Conservation (phyloP, 1,139 yeast genomes). For the Nakaseomyces nivariensis region DNA sequence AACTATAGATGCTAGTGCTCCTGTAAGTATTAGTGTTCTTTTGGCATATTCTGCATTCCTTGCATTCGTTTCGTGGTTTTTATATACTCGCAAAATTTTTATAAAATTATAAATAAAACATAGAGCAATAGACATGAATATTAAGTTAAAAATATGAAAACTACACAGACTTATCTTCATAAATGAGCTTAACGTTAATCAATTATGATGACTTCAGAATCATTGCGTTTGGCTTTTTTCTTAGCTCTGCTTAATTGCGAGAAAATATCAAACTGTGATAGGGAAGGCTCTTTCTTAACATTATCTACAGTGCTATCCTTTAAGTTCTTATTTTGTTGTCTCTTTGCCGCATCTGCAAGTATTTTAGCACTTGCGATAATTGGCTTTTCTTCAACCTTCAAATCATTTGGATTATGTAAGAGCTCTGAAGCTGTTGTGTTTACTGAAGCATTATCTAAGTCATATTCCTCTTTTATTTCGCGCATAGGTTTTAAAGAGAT, state of each 20-base stretch:
- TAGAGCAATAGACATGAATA: neutral
- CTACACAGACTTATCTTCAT: no score
- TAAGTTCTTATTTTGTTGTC: neutral
- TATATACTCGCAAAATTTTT: slow-evolving; percentile 26
- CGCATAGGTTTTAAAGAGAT: neutral
- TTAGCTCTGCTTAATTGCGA: slow-evolving; percentile 25
- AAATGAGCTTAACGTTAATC: slow-evolving; percentile 9
- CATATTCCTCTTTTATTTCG: slow-evolving; percentile 3
- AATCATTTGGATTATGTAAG: slow-evolving; percentile 24
- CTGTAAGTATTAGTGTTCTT: slow-evolving; percentile 33
- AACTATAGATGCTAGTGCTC: slow-evolving; percentile 46
- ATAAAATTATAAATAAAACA: slow-evolving; percentile 23
- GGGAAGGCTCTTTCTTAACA: slow-evolving; percentile 18
- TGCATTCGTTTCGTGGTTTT: slow-evolving; percentile 20
- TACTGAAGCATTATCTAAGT: slow-evolving; percentile 9
- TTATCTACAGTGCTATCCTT: slow-evolving; percentile 3
- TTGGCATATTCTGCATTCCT: slow-evolving; percentile 35
- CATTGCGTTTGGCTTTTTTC: slow-evolving; percentile 20
- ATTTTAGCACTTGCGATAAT: slow-evolving; percentile 25
- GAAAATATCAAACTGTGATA: slow-evolving; percentile 24
- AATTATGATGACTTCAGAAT: slow-evolving; percentile 22
- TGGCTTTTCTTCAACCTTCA: slow-evolving; percentile 24
- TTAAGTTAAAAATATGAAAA: neutral
- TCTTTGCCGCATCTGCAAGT: slow-evolving; percentile 21
- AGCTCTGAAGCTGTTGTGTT: slow-evolving; percentile 27